phyloP scores from a whole-genome alignment of 192 early-diverging fungal species.

The Coemansia sp. region DNA sequence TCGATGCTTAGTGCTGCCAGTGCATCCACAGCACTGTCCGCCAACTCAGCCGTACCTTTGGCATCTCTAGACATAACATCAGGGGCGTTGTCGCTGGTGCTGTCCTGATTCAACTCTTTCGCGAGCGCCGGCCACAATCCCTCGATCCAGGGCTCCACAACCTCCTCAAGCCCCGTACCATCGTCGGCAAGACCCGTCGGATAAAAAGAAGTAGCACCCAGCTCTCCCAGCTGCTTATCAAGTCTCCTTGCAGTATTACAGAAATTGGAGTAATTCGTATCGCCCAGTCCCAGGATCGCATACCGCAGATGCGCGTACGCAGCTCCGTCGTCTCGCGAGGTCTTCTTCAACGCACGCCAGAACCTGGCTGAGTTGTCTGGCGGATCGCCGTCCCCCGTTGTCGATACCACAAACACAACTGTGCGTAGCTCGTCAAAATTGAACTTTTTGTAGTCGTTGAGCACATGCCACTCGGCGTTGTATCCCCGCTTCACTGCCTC shows the following conservation, averaged over 20 bases:
- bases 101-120: slow-evolving; percentile 23
- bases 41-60: background rate
- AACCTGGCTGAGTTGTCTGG: slow-evolving; percentile 94
- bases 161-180: slow-evolving; percentile 86
- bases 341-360: slow-evolving; percentile 77
- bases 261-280: slow-evolving; percentile 95
- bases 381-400: slow-evolving; percentile 94
- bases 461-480: slow-evolving; percentile 58
- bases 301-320: slow-evolving; percentile 38
- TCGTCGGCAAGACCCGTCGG: slow-evolving; percentile 86
- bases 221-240: slow-evolving; percentile 72
- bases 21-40: slow-evolving; percentile 4
- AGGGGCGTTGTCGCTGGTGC: background rate
- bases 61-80: background rate
- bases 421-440: slow-evolving; percentile 30
- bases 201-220: slow-evolving; percentile 75
- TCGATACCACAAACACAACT: slow-evolving; percentile 79
- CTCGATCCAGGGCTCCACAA: slow-evolving; percentile 91
- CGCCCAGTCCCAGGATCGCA: slow-evolving; percentile 77
- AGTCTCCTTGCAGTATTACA: slow-evolving; percentile 81
- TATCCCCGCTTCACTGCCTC: slow-evolving; percentile 76
- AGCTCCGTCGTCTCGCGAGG: slow-evolving; percentile 28
- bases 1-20: slow-evolving; percentile 5
- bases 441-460: slow-evolving; percentile 76
- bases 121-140: slow-evolving; percentile 75